Evolutionary conservation across 345 rosid species (phyloP).

Genomic region (Capsella bursapastoris): DNA sequence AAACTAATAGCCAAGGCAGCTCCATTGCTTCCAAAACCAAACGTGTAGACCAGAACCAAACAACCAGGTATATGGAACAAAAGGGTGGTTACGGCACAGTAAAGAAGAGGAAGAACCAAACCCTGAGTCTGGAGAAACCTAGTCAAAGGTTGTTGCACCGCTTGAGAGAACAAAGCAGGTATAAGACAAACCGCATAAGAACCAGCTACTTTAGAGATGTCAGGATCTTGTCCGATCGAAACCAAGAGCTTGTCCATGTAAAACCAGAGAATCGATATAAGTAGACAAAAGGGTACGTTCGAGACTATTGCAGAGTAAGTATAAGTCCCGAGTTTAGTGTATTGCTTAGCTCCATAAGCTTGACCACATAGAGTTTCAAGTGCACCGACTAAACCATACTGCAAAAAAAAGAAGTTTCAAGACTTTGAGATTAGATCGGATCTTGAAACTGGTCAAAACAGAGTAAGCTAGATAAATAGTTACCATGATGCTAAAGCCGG

Average conservation of each 20-base stretch:
- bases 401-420: background rate
- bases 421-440: background rate
- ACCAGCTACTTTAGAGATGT: constrained; percentile 34
- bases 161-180: constrained; percentile 36
- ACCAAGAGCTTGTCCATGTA: constrained; percentile 29
- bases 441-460: background rate
- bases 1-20: constrained; percentile 53
- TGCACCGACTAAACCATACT: constrained; percentile 39
- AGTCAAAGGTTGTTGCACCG: constrained; percentile 37
- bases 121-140: constrained; percentile 39
- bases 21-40: constrained; percentile 46
- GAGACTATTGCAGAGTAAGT: constrained; percentile 36
- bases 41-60: constrained; percentile 24
- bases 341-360: constrained; percentile 44
- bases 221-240: constrained; percentile 39
- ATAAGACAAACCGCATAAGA: constrained; percentile 32
- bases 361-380: constrained; percentile 45
- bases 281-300: constrained; percentile 25
- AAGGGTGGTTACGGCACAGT: constrained; percentile 24
- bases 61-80: constrained; percentile 34
- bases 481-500: background rate
- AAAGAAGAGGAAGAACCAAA: constrained; percentile 37
- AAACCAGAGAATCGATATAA: constrained; percentile 38
- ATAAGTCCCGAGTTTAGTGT: constrained; percentile 32
- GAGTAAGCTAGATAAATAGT: background rate